Base-by-base conservation (phyloP, 768 basidiomycete species). In the Lactarius vividus region DNA sequence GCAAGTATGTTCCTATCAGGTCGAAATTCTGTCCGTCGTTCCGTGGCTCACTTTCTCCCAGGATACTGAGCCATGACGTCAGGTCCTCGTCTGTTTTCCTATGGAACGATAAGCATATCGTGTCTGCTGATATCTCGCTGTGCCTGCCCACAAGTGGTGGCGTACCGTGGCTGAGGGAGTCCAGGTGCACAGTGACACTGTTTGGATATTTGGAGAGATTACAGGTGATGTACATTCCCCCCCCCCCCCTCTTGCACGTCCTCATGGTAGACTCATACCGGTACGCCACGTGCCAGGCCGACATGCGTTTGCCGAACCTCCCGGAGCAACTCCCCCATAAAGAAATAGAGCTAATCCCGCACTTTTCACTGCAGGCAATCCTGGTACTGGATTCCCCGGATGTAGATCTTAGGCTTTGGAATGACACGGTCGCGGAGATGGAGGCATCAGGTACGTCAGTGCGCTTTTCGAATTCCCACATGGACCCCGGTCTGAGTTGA, bases 341-440 rank as follows among this genome's bases (percentile, higher is more conserved):
- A 55, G 60, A 46, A 15, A 4, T 58, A 26, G 61, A 46, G 35
- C 35, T 68, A 46, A 42, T 69, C 9, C 61, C 57, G 44, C 59
- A 60, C 23, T 46, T 64, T 42, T 65, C 61, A 44, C 37, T 70
- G 49, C 70, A 70, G 54, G 70, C 70, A 26, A 70, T 70, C 62
- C 59, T 70, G 37, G 67, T 59, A 40, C 28, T 69, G 33, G 64
- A 69, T 62, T 59, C 67, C 28, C 70, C 70, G 55, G 61, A 69
- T 56, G 59, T 70, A 18, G 68, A 70, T 26, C 53, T 70, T 31
- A 31, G 42, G 39, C 37, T 55, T 54, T 70, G 70, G 70, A 66
- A 66, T 55, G 64, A 33, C 28, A 66, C 70, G 4, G 62, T 70
- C 57, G 68, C 64, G 68, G 64, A 70, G 61, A 70, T 70, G 68